Evolutionary conservation across 1,139 yeast genomes (phyloP), one percentile per base, ranked within the genome.

Genomic region (Yamadazyma siamensis): DNA sequence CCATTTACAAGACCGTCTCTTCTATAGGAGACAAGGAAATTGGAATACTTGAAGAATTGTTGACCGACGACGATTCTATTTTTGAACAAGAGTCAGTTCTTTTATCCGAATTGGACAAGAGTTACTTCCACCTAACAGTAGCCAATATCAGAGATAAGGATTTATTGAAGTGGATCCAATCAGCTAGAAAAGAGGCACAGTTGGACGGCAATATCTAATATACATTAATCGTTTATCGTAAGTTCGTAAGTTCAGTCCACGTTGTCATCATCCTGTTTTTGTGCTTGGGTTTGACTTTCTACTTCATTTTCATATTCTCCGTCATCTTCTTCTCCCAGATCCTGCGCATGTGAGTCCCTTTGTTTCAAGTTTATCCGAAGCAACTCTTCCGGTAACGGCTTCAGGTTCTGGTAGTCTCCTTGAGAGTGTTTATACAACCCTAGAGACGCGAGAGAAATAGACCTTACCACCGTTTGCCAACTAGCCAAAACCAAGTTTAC

Each of bases 381-480:
- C 40, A 86, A 60, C 0, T 87, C 71, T 48, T 85, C 59, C 28
- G 71, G 73, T 36, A 65, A 46, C n/a, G 66, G 64, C 1, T 44
- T 35, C 12, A 39, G 47, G 2, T 31, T 52, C 46, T 71, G 74
- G 32, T 66, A 68, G 40, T 72, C 78, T 20, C 59, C 57, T 15
- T 68, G 70, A 0, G 69, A 43, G 38, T 74, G 67, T 33, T 66
- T 70, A 35, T 70, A 52, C 29, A 80, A 54, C 3, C 81, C 77
- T 44, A 77, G 54, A 0, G 88, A 76, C 0, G 94, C 89, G 46
- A 84, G 54, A 8, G 82, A 74, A 0, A 83, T 74, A 1, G 87
- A 75, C 37, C 77, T 65, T 14, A 80, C 64, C 12, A 84, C 81
- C 37, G 73, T 77, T 37, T 76, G 74, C 94, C 94, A 84, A 42